A percentile compares a stretch with the other conserved stretches of the same genome.
These are phyloP conservation scores for Magnaporthales sp. DNA, from an alignment of 2,329 filamentous ascomycete genomes.

Conservation along the genomic window DNA sequence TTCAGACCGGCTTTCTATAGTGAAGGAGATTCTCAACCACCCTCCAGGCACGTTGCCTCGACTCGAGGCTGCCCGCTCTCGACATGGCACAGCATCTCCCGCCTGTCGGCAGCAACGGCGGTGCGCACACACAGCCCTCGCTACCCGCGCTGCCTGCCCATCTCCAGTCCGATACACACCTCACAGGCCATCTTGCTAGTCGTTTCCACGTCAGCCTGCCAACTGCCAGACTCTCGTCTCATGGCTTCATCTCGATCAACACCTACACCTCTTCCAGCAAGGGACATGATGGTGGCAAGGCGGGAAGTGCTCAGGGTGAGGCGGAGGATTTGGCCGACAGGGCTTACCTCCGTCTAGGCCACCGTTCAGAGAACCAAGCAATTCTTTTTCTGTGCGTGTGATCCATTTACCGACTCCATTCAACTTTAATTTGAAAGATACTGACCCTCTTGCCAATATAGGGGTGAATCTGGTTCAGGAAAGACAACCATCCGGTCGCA, in stretches of 20 bases:
- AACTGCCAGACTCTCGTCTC: constrained; percentile 81
- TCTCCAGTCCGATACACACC: constrained; percentile 55
- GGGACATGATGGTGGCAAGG: constrained; percentile 81
- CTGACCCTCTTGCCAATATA: constrained; percentile 29
- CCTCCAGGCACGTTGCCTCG: constrained; percentile 2
- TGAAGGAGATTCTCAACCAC: background rate
- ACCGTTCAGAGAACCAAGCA: constrained; percentile 87
- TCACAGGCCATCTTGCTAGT: constrained; percentile 75
- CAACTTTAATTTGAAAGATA: constrained; percentile 13
- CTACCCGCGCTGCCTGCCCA: constrained; percentile 81
- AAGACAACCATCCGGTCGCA: constrained; percentile 94
- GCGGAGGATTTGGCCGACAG: constrained; percentile 86
- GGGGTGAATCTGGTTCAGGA: constrained; percentile 90
- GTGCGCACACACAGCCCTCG: constrained; percentile 73
- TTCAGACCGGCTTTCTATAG: background rate
- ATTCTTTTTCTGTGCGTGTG: constrained; percentile 78
- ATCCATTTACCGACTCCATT: background rate
- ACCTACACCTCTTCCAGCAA: constrained; percentile 87
- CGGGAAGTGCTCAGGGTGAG: constrained; percentile 85
- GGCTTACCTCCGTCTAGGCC: constrained; percentile 76
- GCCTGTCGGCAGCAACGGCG: constrained; percentile 39
- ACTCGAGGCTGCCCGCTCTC: constrained; percentile 15
- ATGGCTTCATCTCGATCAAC: constrained; percentile 86
- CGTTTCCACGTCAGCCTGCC: constrained; percentile 89
- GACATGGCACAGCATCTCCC: constrained; percentile 54